Conservation (phyloP, 2,329 filamentous ascomycete species). For the Scedosporium minutisporum region DNA sequence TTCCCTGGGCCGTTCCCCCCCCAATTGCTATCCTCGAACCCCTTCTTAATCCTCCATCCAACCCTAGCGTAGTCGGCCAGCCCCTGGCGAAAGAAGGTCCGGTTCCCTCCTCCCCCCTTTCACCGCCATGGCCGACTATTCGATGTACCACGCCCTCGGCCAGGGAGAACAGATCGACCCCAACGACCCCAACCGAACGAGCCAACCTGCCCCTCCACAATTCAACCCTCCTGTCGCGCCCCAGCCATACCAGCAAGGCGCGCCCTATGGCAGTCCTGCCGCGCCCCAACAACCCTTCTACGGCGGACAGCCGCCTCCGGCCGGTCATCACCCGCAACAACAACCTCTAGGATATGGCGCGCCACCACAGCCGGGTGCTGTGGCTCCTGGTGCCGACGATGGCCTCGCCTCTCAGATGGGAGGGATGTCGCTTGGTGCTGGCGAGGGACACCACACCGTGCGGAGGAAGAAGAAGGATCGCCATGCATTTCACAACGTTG, state of each 20-base stretch:
- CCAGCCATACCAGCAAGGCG: slow-evolving; percentile 41
- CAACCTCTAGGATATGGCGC: slow-evolving; percentile 23
- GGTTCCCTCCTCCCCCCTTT: background rate
- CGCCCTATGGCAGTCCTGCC: slow-evolving; percentile 8
- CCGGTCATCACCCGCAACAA: slow-evolving; percentile 1
- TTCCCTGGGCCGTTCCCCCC: background rate
- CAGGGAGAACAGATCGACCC: slow-evolving; percentile 46
- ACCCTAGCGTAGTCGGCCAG: background rate
- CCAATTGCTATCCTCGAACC: background rate
- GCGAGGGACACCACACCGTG: slow-evolving; percentile 36
- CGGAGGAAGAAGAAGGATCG: slow-evolving; percentile 87
- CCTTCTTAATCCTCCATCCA: background rate
- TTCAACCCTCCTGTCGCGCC: slow-evolving; percentile 46
- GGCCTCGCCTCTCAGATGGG: slow-evolving; percentile 65
- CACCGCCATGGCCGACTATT: slow-evolving; percentile 41
- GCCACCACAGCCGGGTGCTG: slow-evolving; percentile 15
- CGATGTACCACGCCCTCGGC: slow-evolving; percentile 46
- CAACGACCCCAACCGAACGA: slow-evolving; percentile 41
- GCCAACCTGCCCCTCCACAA: slow-evolving; percentile 41
- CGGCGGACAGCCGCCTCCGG: slow-evolving; percentile 8
- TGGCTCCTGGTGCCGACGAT: slow-evolving; percentile 30
- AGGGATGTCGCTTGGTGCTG: slow-evolving; percentile 55
- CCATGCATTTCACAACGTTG: slow-evolving; percentile 83
- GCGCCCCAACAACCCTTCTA: background rate
- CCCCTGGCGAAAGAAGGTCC: background rate